Conservation (phyloP, 805 yeast genomes). For the Isabelozyma pseudorhagii region DNA sequence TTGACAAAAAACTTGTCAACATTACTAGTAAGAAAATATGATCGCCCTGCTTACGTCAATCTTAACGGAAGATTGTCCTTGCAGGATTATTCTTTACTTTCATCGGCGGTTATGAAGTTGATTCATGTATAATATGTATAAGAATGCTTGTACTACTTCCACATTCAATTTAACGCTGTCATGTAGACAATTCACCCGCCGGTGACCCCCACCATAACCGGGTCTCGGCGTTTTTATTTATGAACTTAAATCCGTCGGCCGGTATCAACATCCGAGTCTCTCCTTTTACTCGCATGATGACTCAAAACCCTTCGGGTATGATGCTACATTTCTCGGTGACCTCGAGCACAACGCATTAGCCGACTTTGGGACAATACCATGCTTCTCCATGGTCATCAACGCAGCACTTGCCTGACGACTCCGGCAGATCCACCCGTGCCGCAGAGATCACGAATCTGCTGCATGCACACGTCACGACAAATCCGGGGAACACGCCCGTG, state of each 20-base stretch:
- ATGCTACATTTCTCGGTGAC: too few species aligned
- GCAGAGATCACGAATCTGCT: too few species aligned
- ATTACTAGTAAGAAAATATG: constrained; percentile 19
- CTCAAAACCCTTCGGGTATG: not conserved
- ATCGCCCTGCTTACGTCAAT: constrained; percentile 28
- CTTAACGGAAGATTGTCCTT: constrained; percentile 20
- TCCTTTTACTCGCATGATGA: not conserved
- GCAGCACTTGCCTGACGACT: too few species aligned
- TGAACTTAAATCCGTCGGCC: not conserved
- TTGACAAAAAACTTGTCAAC: constrained; percentile 18
- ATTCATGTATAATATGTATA: not conserved
- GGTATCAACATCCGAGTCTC: not conserved
- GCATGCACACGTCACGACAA: too few species aligned
- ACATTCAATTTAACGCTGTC: not conserved
- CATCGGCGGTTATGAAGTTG: not conserved
- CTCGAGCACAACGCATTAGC: too few species aligned
- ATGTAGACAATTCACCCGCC: not conserved
- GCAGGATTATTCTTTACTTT: not conserved
- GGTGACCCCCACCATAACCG: not conserved
- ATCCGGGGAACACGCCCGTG: too few species aligned
- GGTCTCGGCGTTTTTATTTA: not conserved
- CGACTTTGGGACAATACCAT: too few species aligned
- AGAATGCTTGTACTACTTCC: not conserved
- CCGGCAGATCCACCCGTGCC: too few species aligned
- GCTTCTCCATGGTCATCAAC: too few species aligned